Conservation (phyloP, 164 flowering plant genomes). For the Warburgia ugandensis region DNA sequence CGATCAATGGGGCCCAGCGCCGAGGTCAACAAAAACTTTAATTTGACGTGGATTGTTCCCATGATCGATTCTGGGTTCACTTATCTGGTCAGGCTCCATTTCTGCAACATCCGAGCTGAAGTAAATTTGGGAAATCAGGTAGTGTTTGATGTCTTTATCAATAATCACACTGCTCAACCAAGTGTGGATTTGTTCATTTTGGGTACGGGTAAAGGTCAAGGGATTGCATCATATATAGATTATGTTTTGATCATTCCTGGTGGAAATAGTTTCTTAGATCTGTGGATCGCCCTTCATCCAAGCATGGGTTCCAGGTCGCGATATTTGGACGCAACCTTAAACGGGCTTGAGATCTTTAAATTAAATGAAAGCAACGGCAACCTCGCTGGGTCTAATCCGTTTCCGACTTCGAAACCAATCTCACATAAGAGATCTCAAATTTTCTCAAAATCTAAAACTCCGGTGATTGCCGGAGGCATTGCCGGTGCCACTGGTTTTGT, state of each 20-base stretch:
- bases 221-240: conserved; percentile 22
- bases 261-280: not conserved
- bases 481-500: conserved; percentile 18
- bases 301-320: conserved; percentile 14
- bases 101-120: conserved; percentile 35
- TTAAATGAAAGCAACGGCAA: conserved; percentile 31
- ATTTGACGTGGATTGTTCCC: conserved; percentile 63
- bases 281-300: conserved; percentile 45
- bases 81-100: conserved; percentile 62
- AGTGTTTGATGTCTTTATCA: conserved; percentile 17
- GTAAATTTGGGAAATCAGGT: conserved; percentile 11
- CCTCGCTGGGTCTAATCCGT: conserved; percentile 57
- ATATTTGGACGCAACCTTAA: conserved; percentile 41
- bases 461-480: conserved; percentile 20
- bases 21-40: conserved; percentile 32
- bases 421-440: not conserved
- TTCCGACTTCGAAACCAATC: conserved; percentile 33
- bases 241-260: conserved; percentile 1
- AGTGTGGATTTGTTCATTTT: conserved; percentile 54
- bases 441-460: conserved; percentile 14
- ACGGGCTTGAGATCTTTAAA: conserved; percentile 65
- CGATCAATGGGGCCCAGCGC: conserved; percentile 40
- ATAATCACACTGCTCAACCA: conserved; percentile 28
- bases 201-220: conserved; percentile 14
- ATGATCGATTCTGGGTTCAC: conserved; percentile 51